Base-by-base conservation (phyloP, 75 land plant species). In the Pinus taeda region DNA sequence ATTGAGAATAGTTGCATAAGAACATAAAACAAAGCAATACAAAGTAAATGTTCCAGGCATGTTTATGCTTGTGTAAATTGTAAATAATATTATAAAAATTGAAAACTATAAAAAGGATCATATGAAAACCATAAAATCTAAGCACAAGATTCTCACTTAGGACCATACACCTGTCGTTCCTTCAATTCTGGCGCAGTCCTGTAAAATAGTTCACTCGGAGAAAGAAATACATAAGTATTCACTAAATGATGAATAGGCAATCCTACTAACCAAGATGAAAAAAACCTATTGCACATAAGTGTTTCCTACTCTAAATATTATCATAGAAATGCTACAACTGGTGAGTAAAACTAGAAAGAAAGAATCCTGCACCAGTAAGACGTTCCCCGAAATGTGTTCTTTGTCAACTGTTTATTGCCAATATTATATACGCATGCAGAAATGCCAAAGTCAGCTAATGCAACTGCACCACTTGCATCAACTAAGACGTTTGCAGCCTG, bases 171-270 rank as follows among this genome's bases (percentile, higher is more conserved):
- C 71, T 83, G 61, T 75, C 81, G 89, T 73, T 93, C 83, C 91
- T 88, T 83, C 42, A 93, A 91, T 61, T 93, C 95, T 55, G 95
- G 95, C 18, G 95, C 95, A 91, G 91, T 90, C 94, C 94, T 92
- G 76, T 74, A 74, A 74, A 49, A 74, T 24, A 74, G 36, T 30
- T 17, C 30, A 56, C 64, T 45, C 6, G n/a, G 49, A 67, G 71
- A 39, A 39, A 64, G 30, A 30, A 64, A 67, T 39, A 64, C 4
- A 20, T 36, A 67, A 45, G 39, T 39, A 67, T 67, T 67, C 37
- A 18, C 18, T 8, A 21, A 36, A 12, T 39, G 22, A 69, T 42
- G 55, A 42, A 22, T 30, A 69, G 49, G 55, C 12, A 62, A 42
- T 69, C 55, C 72, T 69, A 45, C 21, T 39, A 69, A 39, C 42